Conservation (phyloP, 495 filamentous ascomycete genomes). For the Aspergillus steynii region DNA sequence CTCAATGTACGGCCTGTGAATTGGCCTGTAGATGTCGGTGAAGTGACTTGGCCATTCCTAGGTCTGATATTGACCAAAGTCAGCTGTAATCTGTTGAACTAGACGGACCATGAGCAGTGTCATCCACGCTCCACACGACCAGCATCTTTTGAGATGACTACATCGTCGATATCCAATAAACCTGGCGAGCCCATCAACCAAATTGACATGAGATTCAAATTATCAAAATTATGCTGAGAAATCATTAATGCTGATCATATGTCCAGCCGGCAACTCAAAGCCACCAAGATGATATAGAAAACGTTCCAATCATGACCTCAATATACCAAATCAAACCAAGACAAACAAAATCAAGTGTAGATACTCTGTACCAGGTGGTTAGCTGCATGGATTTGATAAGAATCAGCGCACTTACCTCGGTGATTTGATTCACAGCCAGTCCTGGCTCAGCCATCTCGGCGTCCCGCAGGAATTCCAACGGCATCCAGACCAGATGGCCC, state of each 20-base stretch:
- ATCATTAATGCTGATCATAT: neutral
- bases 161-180: too few relatives aligned
- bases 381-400: neutral
- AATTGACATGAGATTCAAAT: neutral
- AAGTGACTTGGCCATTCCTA: too few relatives aligned
- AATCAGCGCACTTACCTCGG: conserved; percentile 51
- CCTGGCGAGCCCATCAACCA: too few relatives aligned
- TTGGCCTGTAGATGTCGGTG: too few relatives aligned
- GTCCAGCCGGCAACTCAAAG: neutral
- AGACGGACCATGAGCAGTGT: too few relatives aligned
- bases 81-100: too few relatives aligned
- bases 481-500: conserved; percentile 96
- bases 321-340: neutral
- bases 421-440: conserved; percentile 68
- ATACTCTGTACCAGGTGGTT: conserved; percentile 36
- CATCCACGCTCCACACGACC: too few relatives aligned
- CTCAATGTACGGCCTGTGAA: too few relatives aligned
- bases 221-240: neutral
- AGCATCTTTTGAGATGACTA: too few relatives aligned
- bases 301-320: neutral
- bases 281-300: neutral
- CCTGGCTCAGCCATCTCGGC: conserved; percentile 91
- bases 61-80: too few relatives aligned
- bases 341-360: conserved; percentile 33
- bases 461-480: conserved; percentile 79